Conservation (phyloP, 331 rosid species). For the Spiraea crenata region DNA sequence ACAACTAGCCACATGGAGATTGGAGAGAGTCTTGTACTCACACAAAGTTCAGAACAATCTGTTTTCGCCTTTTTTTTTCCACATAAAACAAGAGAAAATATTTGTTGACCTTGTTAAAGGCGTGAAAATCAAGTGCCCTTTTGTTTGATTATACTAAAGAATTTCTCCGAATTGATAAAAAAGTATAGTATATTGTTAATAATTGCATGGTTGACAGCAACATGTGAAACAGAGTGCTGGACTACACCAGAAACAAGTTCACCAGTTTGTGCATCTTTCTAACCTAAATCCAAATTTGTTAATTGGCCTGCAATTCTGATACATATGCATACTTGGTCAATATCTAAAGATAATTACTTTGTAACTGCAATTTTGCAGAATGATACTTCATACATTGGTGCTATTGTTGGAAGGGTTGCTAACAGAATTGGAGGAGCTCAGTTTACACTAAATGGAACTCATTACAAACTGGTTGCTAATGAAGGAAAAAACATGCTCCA, state of each 20-base stretch:
- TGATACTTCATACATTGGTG: slow-evolving; percentile 64
- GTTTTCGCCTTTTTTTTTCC: neutral
- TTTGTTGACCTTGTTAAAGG: neutral
- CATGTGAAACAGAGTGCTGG: neutral
- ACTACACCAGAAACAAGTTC: neutral
- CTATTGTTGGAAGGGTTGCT: slow-evolving; percentile 80
- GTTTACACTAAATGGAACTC: slow-evolving; percentile 54
- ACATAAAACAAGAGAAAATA: neutral
- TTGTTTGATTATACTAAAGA: neutral
- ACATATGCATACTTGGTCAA: too few relatives aligned
- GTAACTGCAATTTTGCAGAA: slow-evolving; percentile 46
- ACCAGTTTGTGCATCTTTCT: too few relatives aligned
- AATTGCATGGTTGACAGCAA: neutral
- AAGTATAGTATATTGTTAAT: neutral
- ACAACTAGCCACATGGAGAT: too few relatives aligned
- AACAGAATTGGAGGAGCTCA: slow-evolving; percentile 85
- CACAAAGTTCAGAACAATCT: too few relatives aligned
- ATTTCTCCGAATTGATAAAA: too few relatives aligned
- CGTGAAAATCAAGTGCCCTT: neutral
- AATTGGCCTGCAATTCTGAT: too few relatives aligned
- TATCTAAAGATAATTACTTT: neutral
- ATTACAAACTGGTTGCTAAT: slow-evolving; percentile 65
- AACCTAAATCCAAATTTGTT: too few relatives aligned
- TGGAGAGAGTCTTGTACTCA: too few relatives aligned
- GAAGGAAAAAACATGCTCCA: slow-evolving; percentile 70